Base-by-base conservation (phyloP, 23 red algal genomes). In the Gracilariopsis chorda region DNA sequence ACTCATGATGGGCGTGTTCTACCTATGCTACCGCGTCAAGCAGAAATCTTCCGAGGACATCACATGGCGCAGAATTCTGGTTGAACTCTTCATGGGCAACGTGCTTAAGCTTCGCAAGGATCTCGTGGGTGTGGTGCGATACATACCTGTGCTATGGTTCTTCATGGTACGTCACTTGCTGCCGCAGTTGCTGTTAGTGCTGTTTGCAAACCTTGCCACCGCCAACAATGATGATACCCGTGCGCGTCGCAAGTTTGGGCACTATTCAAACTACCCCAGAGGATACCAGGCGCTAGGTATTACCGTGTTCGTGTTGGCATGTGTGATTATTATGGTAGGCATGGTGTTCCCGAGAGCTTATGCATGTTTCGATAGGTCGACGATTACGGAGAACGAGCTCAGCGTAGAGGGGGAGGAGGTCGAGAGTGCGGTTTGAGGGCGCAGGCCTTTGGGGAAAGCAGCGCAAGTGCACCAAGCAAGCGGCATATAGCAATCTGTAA, bases 211-310 rank as follows among this genome's bases (percentile, higher is more conserved):
- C n/a, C 34, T 88, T 1, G 67, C 84, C 17, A 24, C 48, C 6
- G 47, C 64, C 11, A 33, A 70, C 24, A 51, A 69, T 27, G 39
- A 20, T 1, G 25, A 20, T 6, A 40, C 33, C 11, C 14, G 44
- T 20, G 7, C 4, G 14, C 4, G 48, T 9, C 55, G 42, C 45
- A 7, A 6, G 63, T 88, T 88, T 75, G 84, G 63, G 7, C 20
- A 77, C n/a, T 88, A 88, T 30, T 14, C 1, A 29, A 36, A 35
- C 4, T 45, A 43, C 0, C 32, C 37, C 0, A 23, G 43, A 35
- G 84, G 67, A 23, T 88, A 88, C 27, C 84, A 88, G 70, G 84
- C 84, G 9, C 29, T 88, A 3, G 84, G 84, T 0, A 73, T 88
- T 27, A 28, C 51, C 13, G 81, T 88, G 68, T 77, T 88, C 39